phyloP scores from a whole-genome alignment of 2,329 filamentous ascomycete species.

The Aspergillus jensenii region DNA sequence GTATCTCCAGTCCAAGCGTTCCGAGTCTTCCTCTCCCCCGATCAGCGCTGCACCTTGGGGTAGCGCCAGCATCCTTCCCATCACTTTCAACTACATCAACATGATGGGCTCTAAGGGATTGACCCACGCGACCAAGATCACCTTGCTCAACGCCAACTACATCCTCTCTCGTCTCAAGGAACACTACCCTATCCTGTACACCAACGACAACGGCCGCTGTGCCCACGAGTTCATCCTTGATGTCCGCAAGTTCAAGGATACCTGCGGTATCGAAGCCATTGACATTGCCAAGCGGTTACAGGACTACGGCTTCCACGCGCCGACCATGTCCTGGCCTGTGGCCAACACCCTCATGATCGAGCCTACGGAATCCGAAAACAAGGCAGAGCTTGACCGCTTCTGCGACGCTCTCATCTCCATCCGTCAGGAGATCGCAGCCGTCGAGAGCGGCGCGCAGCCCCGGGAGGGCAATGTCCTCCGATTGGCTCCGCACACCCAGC shows the following conservation, averaged over 20 bases:
- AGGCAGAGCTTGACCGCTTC: conserved; percentile 90
- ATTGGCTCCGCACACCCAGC: conserved; percentile 82
- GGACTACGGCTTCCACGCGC: conserved; percentile 96
- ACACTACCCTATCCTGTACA: conserved; percentile 91
- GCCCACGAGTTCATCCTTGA: conserved; percentile 98
- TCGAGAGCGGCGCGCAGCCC: conserved; percentile 77
- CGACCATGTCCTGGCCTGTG: conserved; percentile 96
- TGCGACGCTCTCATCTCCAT: conserved; percentile 87
- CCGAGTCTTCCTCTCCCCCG: conserved; percentile 56
- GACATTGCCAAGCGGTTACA: conserved; percentile 96
- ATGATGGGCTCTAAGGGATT: conserved; percentile 86
- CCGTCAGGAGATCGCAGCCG: conserved; percentile 75
- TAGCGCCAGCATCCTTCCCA: conserved; percentile 87
- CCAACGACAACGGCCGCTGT: conserved; percentile 81
- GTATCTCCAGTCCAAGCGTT: conserved; percentile 40
- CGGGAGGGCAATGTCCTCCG: conserved; percentile 80
- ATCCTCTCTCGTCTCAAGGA: conserved; percentile 82
- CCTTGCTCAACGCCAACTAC: conserved; percentile 96
- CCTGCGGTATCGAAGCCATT: conserved; percentile 81
- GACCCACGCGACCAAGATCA: conserved; percentile 85
- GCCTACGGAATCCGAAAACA: conserved; percentile 90
- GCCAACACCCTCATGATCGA: conserved; percentile 97
- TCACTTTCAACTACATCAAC: conserved; percentile 92
- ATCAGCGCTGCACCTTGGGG: conserved; percentile 83
- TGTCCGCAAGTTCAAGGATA: conserved; percentile 77